phyloP scores from a whole-genome alignment of 306 rosid genomes.

The Canavalia ensiformis region DNA sequence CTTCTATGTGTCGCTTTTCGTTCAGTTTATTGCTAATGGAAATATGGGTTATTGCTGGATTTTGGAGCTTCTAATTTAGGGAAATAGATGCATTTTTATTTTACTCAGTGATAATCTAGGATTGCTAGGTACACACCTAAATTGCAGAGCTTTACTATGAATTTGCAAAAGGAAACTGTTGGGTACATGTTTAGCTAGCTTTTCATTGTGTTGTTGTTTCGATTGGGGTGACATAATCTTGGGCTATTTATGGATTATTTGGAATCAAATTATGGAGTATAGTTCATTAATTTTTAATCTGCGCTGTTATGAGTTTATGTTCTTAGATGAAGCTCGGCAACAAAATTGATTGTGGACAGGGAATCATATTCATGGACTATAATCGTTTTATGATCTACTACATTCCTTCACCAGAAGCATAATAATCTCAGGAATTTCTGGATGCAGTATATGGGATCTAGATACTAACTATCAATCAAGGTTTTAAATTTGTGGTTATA shows the following conservation, averaged over 20 bases:
- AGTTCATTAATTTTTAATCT: conserved; percentile 3
- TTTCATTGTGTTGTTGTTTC: conserved; percentile 2
- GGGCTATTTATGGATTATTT: background rate
- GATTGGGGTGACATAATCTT: background rate
- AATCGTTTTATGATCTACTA: background rate
- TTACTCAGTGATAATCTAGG: background rate
- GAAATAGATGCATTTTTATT: background rate
- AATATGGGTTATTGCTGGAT: conserved; percentile 11
- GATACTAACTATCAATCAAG: conserved; percentile 2
- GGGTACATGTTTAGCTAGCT: conserved; percentile 7
- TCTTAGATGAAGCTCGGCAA: background rate
- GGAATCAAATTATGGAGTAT: background rate
- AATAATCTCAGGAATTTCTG: conserved; percentile 19
- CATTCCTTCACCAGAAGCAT: conserved; percentile 24
- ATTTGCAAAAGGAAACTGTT: conserved; percentile 20
- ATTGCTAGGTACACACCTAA: background rate
- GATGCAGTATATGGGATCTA: conserved; percentile 24
- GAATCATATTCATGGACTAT: conserved; percentile 1
- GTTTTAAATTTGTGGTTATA: conserved; percentile 8
- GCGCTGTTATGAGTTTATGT: background rate
- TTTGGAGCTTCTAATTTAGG: background rate
- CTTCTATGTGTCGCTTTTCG: background rate
- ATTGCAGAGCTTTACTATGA: conserved; percentile 12
- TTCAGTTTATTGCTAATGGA: conserved; percentile 9
- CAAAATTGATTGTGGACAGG: background rate